phyloP scores from a whole-genome alignment of 495 filamentous ascomycete genomes.

The Penicillium lividum region DNA sequence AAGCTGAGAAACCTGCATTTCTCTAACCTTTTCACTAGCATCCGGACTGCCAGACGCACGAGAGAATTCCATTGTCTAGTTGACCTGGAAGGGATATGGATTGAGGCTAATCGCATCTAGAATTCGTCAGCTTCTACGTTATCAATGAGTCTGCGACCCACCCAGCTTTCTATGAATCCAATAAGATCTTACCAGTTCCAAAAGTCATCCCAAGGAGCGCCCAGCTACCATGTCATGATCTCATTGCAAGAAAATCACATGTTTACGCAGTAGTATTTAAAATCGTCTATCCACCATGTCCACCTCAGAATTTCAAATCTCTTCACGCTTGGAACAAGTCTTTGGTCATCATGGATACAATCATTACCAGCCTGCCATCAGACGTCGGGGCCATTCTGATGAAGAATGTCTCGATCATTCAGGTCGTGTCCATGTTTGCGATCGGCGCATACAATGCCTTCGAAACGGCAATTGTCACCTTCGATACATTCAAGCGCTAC shows the following conservation, averaged over 20 bases:
- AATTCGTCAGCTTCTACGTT: background rate
- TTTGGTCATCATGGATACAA: background rate
- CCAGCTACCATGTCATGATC: background rate
- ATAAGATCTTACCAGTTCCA: background rate
- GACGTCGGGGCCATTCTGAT: background rate
- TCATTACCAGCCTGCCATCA: background rate
- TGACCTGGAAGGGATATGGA: background rate
- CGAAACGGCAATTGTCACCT: conserved; percentile 2
- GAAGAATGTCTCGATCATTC: conserved; percentile 3
- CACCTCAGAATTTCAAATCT: background rate
- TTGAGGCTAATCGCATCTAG: background rate
- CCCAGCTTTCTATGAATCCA: background rate
- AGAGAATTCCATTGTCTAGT: background rate
- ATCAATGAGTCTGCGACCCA: background rate
- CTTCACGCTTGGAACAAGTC: background rate
- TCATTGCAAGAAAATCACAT: background rate
- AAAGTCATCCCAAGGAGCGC: background rate
- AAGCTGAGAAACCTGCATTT: background rate
- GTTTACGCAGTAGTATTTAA: background rate
- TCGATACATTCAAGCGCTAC: conserved; percentile 1
- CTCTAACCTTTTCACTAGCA: background rate
- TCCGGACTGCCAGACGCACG: background rate
- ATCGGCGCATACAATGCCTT: conserved; percentile 4
- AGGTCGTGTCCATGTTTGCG: conserved; percentile 3
- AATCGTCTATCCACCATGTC: background rate